Evolutionary conservation across 345 rosid genomes (phyloP).

Genomic region (Litchi chinensis): DNA sequence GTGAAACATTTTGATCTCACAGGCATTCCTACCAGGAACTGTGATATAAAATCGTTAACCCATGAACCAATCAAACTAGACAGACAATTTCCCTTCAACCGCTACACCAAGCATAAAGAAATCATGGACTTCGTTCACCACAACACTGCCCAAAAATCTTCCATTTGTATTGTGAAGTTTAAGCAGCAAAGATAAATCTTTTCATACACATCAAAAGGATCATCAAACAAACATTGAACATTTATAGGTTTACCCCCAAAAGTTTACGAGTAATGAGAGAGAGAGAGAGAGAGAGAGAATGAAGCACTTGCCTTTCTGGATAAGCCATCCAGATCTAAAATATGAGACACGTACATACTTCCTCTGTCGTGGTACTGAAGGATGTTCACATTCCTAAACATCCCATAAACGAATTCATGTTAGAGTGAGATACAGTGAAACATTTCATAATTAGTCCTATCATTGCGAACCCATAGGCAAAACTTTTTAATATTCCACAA

Average conservation of each 20-base stretch:
- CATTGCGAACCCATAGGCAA: not conserved
- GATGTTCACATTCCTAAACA: slow-evolving; percentile 80
- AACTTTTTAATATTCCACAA: not conserved
- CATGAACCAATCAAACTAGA: not conserved
- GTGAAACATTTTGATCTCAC: slow-evolving; percentile 84
- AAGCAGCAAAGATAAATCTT: not conserved
- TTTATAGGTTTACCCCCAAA: not conserved
- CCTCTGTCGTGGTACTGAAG: slow-evolving; percentile 56
- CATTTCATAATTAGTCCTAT: not conserved
- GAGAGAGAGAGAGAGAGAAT: not conserved
- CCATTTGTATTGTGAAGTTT: not conserved
- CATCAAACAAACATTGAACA: not conserved
- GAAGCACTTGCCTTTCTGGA: slow-evolving; percentile 65
- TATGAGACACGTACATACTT: slow-evolving; percentile 79
- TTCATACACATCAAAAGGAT: not conserved
- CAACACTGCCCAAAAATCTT: not conserved
- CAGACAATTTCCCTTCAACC: not conserved
- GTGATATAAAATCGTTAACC: slow-evolving; percentile 26
- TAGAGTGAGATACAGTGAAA: not conserved
- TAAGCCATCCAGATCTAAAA: slow-evolving; percentile 96
- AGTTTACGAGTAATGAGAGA: not conserved
- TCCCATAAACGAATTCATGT: slow-evolving; percentile 6
- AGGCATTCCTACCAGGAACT: slow-evolving; percentile 86
- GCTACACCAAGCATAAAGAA: not conserved
- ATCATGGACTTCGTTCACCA: not conserved